Base-by-base conservation (phyloP, 2,329 filamentous ascomycete genomes). In the Neodidymelliopsis sp. region DNA sequence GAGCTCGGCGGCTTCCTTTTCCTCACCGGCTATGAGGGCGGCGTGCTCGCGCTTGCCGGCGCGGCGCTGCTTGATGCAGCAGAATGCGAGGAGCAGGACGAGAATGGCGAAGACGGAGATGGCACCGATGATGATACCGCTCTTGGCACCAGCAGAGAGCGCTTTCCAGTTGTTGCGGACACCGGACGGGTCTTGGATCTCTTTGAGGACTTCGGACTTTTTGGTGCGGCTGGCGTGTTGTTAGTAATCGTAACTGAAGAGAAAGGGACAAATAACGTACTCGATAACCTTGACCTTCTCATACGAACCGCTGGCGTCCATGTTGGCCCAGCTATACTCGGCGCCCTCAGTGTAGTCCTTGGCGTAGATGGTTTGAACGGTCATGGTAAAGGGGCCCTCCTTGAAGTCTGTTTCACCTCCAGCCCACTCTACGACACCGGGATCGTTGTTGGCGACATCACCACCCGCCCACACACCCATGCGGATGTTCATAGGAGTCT, bases 401-500 rank as follows among this genome's bases (percentile, higher is more conserved):
- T 70, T 67, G 70, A 86, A 92, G 69, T 91, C 79, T 30, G 87
- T 90, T 41, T 77, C 75, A 52, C 88, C 88, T 56, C 86, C 87
- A 46, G 84, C 83, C 85, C 85, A 88, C 51, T 81, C 59, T 5
- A 68, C 59, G 12, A 64, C 62, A 42, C 62, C 65, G 12, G 58
- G 55, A 25, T 63, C 56, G 59, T 74, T 73, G 54, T 71, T 69
- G 56, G 75, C 71, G 50, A 75, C 73, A 62, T 81, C 75, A 46
- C 84, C 83, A 42, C 78, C 84, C 36, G 84, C 81, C 86, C 87
- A 89, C 59, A 83, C 81, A 56, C 88, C 88, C 34, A 90, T 73
- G 72, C 85, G 86, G 64, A 90, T 70, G 70, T 86, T 83, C 83
- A 87, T 86, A 38, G 88, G 88, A 8, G 87, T 89, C 77, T 90